These are phyloP conservation scores for Ramularia collo-cygni DNA, from an alignment of 2,329 filamentous ascomycete genomes.

Conservation along the genomic window DNA sequence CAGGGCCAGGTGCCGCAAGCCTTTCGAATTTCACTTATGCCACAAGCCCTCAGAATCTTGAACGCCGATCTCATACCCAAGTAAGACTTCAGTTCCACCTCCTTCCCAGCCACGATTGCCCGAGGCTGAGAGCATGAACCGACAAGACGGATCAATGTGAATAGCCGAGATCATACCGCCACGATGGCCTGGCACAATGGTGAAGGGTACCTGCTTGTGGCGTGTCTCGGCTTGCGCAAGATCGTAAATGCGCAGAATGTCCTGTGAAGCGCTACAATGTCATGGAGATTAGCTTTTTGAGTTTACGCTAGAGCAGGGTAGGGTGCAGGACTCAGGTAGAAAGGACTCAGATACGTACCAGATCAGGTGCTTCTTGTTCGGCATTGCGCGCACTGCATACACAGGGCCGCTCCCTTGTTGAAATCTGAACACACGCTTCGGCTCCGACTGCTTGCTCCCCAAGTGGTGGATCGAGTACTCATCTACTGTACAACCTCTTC, in stretches of 20 bases:
- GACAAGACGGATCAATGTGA: slow-evolving; percentile 79
- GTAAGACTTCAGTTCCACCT: slow-evolving; percentile 71
- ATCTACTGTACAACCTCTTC: slow-evolving; percentile 87
- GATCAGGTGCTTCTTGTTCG: slow-evolving; percentile 83
- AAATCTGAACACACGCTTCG: slow-evolving; percentile 76
- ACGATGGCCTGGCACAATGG: slow-evolving; percentile 88
- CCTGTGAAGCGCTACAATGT: slow-evolving; percentile 66
- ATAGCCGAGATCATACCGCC: slow-evolving; percentile 83
- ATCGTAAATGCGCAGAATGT: slow-evolving; percentile 91
- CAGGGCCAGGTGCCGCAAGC: too few relatives aligned
- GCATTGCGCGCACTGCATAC: slow-evolving; percentile 82
- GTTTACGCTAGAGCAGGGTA: not conserved
- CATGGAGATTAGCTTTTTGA: not conserved
- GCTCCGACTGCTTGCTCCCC: slow-evolving; percentile 54
- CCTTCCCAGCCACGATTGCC: slow-evolving; percentile 96
- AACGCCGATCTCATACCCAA: slow-evolving; percentile 79
- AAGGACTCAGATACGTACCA: slow-evolving; percentile 52
- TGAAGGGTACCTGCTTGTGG: slow-evolving; percentile 79
- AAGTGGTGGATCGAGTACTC: slow-evolving; percentile 80
- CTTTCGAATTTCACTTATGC: slow-evolving; percentile 17
- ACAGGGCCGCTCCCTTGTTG: slow-evolving; percentile 84
- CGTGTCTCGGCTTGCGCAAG: slow-evolving; percentile 53
- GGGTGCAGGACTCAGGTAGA: slow-evolving; percentile 4
- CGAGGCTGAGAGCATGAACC: slow-evolving; percentile 85
- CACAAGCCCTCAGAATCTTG: slow-evolving; percentile 26